A percentile compares a stretch with the other conserved stretches of the same genome.
Evolutionary conservation across 108 stramenopile genomes (phyloP).

Genomic region (Skeletonema grethae): DNA sequence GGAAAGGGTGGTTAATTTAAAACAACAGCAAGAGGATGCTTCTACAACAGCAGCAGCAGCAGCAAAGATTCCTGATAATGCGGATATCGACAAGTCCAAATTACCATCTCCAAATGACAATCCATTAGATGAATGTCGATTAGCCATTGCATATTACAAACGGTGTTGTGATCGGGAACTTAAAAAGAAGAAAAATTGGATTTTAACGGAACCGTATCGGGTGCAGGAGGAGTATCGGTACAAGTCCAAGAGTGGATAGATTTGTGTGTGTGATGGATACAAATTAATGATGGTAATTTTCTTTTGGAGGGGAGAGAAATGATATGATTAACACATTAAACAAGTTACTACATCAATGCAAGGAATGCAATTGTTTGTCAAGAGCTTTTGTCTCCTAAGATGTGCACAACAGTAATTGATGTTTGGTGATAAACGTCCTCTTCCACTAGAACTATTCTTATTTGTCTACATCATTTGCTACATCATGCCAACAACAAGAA

Average conservation of each 20-base stretch:
- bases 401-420: background rate
- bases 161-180: slow-evolving; percentile 83
- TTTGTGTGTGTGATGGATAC: background rate
- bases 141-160: slow-evolving; percentile 76
- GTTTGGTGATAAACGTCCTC: too few species aligned
- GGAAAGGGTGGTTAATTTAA: slow-evolving; percentile 30
- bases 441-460: too few species aligned
- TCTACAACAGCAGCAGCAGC: slow-evolving; percentile 18
- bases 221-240: slow-evolving; percentile 92
- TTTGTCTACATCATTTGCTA: background rate
- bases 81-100: slow-evolving; percentile 26
- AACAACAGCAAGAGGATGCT: slow-evolving; percentile 11
- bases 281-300: background rate
- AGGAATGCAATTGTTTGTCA: background rate
- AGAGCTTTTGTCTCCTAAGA: background rate
- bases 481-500: background rate
- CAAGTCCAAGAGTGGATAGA: slow-evolving; percentile 15
- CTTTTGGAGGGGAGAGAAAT: background rate
- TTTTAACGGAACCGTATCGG: slow-evolving; percentile 83
- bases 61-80: slow-evolving; percentile 33
- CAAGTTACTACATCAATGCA: background rate
- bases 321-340: background rate
- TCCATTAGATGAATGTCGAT: slow-evolving; percentile 81
- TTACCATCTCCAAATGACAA: slow-evolving; percentile 72
- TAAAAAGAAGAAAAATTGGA: slow-evolving; percentile 88